Conservation (phyloP, 192 early-diverging fungal species). For the Backusella morwellensis region DNA sequence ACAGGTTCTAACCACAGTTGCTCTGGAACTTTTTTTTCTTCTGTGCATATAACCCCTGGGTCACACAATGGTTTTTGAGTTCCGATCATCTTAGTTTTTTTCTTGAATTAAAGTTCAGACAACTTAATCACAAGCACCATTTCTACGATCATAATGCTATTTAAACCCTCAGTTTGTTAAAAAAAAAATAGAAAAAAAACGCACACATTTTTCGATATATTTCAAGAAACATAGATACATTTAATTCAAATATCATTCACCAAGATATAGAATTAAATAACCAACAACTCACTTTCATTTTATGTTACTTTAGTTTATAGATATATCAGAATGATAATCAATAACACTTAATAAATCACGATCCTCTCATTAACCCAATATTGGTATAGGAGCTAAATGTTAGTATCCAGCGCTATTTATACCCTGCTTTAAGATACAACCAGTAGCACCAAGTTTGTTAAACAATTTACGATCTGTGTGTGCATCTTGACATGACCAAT, state of each 20-base stretch:
- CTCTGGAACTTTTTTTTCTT: conserved; percentile 4
- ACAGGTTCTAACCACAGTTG: not conserved
- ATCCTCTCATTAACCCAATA: not conserved
- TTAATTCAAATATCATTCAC: no score
- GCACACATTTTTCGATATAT: no score
- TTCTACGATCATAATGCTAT: not conserved
- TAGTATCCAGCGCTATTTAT: not conserved
- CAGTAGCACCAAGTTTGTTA: not conserved
- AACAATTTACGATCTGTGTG: not conserved
- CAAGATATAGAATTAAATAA: no score
- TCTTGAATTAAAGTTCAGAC: not conserved
- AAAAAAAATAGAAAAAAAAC: no score
- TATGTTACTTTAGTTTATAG: no score
- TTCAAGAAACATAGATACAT: no score
- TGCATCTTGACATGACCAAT: not conserved
- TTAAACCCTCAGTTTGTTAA: no score
- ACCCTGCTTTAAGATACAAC: not conserved
- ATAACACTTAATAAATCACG: not conserved
- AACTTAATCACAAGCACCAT: not conserved
- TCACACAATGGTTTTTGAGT: not conserved
- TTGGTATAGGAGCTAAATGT: not conserved
- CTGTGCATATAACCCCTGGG: not conserved
- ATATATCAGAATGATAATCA: no score
- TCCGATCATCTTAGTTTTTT: not conserved
- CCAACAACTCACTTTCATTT: no score